Percentiles rank a stretch among this genome's conserved stretches.
These are phyloP conservation scores for Fusarium udum DNA, from an alignment of 2,329 filamentous ascomycete genomes.

Conservation along the genomic window DNA sequence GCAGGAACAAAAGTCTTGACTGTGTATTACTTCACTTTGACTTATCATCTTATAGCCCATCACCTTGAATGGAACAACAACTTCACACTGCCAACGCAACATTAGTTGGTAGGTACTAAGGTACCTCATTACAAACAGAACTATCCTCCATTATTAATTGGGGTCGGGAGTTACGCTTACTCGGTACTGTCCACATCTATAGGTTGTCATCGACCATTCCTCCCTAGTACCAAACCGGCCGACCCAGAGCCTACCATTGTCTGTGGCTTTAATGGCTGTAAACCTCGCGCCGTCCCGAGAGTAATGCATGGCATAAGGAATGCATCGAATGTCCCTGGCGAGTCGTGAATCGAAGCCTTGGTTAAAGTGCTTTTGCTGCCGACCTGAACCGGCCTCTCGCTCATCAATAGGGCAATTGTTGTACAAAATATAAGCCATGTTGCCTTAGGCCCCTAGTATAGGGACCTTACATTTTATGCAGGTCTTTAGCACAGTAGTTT, in stretches of 20 bases:
- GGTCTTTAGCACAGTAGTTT: no score
- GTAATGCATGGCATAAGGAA: not conserved
- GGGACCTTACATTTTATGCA: no score
- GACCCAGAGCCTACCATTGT: not conserved
- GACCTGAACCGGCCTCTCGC: not conserved
- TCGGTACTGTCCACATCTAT: not conserved
- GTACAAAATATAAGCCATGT: no score
- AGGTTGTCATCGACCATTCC: conserved; percentile 25
- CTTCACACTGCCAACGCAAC: not conserved
- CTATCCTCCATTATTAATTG: not conserved
- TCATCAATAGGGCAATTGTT: not conserved
- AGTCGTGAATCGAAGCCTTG: not conserved
- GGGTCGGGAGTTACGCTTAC: not conserved
- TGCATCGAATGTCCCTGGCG: not conserved
- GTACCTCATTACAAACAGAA: not conserved
- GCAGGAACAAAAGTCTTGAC: conserved; percentile 1
- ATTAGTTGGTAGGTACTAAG: not conserved
- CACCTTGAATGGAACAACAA: not conserved
- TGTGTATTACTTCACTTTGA: not conserved
- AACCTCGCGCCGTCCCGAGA: conserved; percentile 20
- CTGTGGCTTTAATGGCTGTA: conserved; percentile 23
- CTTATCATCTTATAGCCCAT: not conserved
- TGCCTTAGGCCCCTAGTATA: no score
- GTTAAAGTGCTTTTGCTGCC: not conserved
- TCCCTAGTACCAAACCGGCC: conserved; percentile 6